Base-by-base conservation (phyloP, 306 rosid genomes). In the Gastrolobium villosum region DNA sequence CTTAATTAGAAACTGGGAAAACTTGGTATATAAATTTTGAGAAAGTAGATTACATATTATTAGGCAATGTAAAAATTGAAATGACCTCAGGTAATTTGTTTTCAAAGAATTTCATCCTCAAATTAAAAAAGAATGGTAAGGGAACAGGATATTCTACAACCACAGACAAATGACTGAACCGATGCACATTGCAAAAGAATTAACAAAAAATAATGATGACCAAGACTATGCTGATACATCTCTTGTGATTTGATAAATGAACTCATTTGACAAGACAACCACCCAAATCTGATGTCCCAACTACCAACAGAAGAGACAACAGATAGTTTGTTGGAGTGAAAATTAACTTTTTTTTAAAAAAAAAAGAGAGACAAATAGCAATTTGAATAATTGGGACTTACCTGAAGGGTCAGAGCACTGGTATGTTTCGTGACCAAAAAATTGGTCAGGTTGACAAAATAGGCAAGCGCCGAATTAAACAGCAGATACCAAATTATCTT, bases 361-460 rank as follows among this genome's bases (percentile, higher is more conserved):
- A 41, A 50, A 61, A 31, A 49, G 8, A 39, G 53, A 20, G 65
- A 5, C 28, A 62, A 14, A 35, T 15, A 65, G 34, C 57, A 11
- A 34, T 20, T 43, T 44, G 44, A 73, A 82, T 62, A 80, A 60
- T 72, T 32, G n/a, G 76, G 64, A 11, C 83, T 62, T 84, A 96
- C 98, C 99, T 96, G 99, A 69, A 96, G 99, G 35, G 98, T 96
- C 77, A 96, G 87, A 77, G 99, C 97, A 80, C 99, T 96, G 32
- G 99, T 96, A 71, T 96, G 98, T 76, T 96, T 96, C 4, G 99
- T 96, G 85, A 96, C 99, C 94, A 96, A 86, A 75, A 96, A 96
- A 77, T 96, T 96, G 89, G 99, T 93, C 79, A 96, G 85, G 84
- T 96, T 96, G 79, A 96, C 99, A 81, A 96, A 93, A 83, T 96